Conservation (phyloP, 2,329 filamentous ascomycete species). For the Penicillium brevicompactum region DNA sequence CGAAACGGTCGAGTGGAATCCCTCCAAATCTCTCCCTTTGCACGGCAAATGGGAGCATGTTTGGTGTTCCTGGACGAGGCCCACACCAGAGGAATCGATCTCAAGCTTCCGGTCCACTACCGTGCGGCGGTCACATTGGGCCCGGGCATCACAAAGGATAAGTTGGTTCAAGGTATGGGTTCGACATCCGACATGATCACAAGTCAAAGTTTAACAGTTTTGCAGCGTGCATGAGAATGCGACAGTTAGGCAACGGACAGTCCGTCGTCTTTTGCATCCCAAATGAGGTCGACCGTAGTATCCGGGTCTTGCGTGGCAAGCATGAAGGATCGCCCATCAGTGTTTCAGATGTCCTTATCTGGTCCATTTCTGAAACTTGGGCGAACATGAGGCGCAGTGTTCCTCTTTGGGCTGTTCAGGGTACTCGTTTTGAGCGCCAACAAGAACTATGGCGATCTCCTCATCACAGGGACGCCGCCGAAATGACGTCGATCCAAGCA, state of each 20-base stretch:
- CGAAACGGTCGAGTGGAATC: constrained; percentile 27
- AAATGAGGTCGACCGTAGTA: constrained; percentile 60
- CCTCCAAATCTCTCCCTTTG: constrained; percentile 62
- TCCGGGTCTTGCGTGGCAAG: constrained; percentile 35
- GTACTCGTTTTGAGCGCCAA: constrained; percentile 52
- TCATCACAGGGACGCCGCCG: too few relatives aligned
- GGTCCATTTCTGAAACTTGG: constrained; percentile 63
- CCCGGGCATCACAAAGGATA: constrained; percentile 66
- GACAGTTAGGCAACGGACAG: constrained; percentile 68
- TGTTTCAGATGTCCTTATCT: constrained; percentile 60
- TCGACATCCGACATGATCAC: neutral
- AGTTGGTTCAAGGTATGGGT: constrained; percentile 64
- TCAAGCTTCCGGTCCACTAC: constrained; percentile 61
- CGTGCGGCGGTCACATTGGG: constrained; percentile 70
- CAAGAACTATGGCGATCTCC: constrained; percentile 33
- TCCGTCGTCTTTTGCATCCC: constrained; percentile 59
- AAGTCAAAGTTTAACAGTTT: neutral
- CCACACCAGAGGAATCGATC: constrained; percentile 70
- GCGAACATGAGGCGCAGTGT: constrained; percentile 52
- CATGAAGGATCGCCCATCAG: constrained; percentile 35
- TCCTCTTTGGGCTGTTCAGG: constrained; percentile 64
- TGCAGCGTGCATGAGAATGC: constrained; percentile 69
- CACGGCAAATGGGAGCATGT: constrained; percentile 58
- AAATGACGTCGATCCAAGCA: constrained; percentile 34
- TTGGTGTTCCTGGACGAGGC: constrained; percentile 70